Percentiles rank a stretch among this genome's conserved stretches.
These are phyloP conservation scores for Paramecium biaurelia DNA, from an alignment of 73 alveolate genomes.

Conservation along the genomic window DNA sequence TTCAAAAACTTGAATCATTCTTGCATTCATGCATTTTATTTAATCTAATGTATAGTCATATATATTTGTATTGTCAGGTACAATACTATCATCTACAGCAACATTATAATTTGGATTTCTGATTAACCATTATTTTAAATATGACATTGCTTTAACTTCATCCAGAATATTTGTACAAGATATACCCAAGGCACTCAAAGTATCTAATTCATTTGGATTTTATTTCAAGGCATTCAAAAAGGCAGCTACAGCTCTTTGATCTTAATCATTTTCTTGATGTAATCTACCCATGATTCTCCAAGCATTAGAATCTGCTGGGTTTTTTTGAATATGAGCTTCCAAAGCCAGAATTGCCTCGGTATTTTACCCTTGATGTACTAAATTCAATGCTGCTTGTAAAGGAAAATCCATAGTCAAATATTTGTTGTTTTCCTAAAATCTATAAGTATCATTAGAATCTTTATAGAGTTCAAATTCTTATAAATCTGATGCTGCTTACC, in stretches of 20 bases:
- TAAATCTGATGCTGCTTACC: conserved; percentile 53
- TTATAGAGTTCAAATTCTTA: conserved; percentile 23
- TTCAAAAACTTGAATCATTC: conserved; percentile 60
- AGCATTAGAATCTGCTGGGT: conserved; percentile 55
- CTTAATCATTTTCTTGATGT: conserved; percentile 63
- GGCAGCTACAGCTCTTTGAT: conserved; percentile 63
- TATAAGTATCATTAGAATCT: conserved; percentile 7
- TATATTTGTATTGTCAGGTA: conserved; percentile 43
- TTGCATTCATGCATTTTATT: conserved; percentile 49
- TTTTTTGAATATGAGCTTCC: conserved; percentile 62
- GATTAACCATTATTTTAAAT: conserved; percentile 55
- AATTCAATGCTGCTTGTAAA: conserved; percentile 41
- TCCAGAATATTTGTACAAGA: conserved; percentile 85
- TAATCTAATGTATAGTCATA: conserved; percentile 44
- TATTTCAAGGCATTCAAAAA: conserved; percentile 63
- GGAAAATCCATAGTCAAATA: not conserved
- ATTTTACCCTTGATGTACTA: conserved; percentile 46
- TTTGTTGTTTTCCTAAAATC: not conserved
- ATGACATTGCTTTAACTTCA: conserved; percentile 74
- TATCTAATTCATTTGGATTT: conserved; percentile 83
- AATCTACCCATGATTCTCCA: conserved; percentile 67
- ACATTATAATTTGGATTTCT: conserved; percentile 18
- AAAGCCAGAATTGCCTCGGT: conserved; percentile 61
- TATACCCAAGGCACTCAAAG: conserved; percentile 81
- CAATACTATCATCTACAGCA: conserved; percentile 3